Evolutionary conservation across 768 basidiomycete species (phyloP).

Genomic region (Mycena latifolia): DNA sequence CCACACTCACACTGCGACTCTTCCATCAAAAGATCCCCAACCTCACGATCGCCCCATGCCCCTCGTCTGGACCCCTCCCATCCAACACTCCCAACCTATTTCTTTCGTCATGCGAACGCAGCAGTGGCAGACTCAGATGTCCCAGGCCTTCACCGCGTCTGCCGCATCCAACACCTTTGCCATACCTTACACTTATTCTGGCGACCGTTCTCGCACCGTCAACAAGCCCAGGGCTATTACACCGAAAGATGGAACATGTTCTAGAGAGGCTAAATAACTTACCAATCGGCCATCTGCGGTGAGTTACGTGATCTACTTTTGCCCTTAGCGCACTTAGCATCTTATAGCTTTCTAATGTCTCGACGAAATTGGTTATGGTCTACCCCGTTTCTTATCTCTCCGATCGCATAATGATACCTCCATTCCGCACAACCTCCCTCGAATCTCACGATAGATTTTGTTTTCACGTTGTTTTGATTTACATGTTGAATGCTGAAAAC

Average conservation of each 20-base stretch:
- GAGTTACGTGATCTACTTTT: slow-evolving; percentile 6
- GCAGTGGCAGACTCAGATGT: slow-evolving; percentile 2
- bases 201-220: slow-evolving; percentile 3
- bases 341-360: slow-evolving; percentile 4
- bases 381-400: slow-evolving; percentile 23
- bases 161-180: background rate
- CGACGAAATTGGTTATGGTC: background rate
- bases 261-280: background rate
- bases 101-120: slow-evolving; percentile 6
- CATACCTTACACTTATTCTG: slow-evolving; percentile 11
- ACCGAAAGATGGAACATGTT: too few species aligned
- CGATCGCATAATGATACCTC: slow-evolving; percentile 15
- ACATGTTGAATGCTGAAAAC: slow-evolving; percentile 12
- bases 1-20: slow-evolving; percentile 1
- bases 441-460: background rate
- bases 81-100: slow-evolving; percentile 8
- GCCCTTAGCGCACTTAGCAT: background rate
- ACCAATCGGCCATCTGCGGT: background rate
- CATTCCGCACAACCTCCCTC: slow-evolving; percentile 10
- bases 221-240: too few species aligned
- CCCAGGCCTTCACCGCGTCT: background rate
- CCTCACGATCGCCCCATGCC: slow-evolving; percentile 7
- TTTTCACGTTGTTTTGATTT: slow-evolving; percentile 7
- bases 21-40: background rate
- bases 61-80: slow-evolving; percentile 28